A percentile compares a stretch with the other conserved stretches of the same genome.
Conservation (phyloP, 31 red algal species). For the Asparagopsis taxiformis region DNA sequence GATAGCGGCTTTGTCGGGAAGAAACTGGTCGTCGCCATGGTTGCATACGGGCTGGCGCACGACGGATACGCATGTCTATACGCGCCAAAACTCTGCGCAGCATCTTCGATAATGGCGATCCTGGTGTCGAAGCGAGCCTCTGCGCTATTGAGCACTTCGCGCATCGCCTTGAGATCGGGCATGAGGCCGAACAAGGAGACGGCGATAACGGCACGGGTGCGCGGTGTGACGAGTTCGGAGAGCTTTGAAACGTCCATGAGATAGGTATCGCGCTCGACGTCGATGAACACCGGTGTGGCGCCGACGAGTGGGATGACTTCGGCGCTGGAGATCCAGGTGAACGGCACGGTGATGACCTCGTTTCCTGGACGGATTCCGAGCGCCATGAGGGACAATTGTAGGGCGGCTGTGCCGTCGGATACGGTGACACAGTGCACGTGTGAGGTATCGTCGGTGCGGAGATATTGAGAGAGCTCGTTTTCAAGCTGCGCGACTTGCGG, state of each 20-base stretch:
- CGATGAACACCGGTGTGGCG: constrained; percentile 69
- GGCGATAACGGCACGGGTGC: constrained; percentile 76
- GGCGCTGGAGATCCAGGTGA: constrained; percentile 74
- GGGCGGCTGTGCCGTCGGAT: constrained; percentile 72
- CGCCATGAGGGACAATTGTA: constrained; percentile 69
- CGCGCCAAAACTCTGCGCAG: constrained; percentile 86
- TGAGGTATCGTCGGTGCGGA: constrained; percentile 8
- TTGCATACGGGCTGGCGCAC: constrained; percentile 39
- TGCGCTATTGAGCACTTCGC: constrained; percentile 33
- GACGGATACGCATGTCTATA: constrained; percentile 27
- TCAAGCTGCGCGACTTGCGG: constrained; percentile 65
- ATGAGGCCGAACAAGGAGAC: constrained; percentile 74
- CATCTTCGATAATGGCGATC: constrained; percentile 85
- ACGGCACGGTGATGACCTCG: constrained; percentile 69
- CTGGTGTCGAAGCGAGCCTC: constrained; percentile 21
- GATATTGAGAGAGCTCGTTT: constrained; percentile 33
- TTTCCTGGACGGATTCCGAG: constrained; percentile 60
- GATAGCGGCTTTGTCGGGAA: constrained; percentile 90
- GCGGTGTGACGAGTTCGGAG: constrained; percentile 3
- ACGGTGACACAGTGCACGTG: constrained; percentile 51
- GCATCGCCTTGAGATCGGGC: constrained; percentile 45
- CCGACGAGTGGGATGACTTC: constrained; percentile 71
- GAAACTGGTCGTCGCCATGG: constrained; percentile 72
- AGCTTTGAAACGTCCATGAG: constrained; percentile 24
- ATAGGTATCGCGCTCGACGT: constrained; percentile 72